Evolutionary conservation across 148 eudicot genomes (phyloP).

Genomic region (Tetragonia tetragonoides): DNA sequence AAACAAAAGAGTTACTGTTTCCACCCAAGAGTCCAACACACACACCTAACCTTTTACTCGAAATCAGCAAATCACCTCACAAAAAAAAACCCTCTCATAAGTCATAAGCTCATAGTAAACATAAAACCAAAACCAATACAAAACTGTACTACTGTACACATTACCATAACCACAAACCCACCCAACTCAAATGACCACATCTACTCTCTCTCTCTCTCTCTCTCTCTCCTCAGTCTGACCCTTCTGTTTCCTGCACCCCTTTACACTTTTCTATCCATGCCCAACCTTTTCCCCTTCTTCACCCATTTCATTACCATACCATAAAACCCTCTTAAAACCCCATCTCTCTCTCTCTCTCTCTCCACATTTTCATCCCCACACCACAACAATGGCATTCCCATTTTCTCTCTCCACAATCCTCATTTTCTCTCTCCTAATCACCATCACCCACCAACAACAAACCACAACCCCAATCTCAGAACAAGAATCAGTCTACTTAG

Average conservation of each 20-base stretch:
- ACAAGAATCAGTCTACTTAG: conserved; percentile 58
- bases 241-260: neutral
- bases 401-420: neutral
- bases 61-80: no score
- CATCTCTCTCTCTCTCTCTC: neutral
- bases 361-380: no score
- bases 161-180: no score
- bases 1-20: no score
- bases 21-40: no score
- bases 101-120: no score
- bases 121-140: no score
- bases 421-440: conserved; percentile 17
- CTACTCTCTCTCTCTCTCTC: no score
- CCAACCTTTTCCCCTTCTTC: neutral
- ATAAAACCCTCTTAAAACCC: conserved; percentile 27
- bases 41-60: no score
- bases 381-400: conserved; percentile 13
- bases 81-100: no score
- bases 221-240: neutral
- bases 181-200: no score
- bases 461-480: conserved; percentile 43
- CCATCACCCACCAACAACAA: conserved; percentile 14
- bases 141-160: no score
- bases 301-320: neutral
- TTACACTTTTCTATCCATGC: neutral